phyloP scores from a whole-genome alignment of 2,329 filamentous ascomycete genomes.

The Chaetomiaceae sp. region DNA sequence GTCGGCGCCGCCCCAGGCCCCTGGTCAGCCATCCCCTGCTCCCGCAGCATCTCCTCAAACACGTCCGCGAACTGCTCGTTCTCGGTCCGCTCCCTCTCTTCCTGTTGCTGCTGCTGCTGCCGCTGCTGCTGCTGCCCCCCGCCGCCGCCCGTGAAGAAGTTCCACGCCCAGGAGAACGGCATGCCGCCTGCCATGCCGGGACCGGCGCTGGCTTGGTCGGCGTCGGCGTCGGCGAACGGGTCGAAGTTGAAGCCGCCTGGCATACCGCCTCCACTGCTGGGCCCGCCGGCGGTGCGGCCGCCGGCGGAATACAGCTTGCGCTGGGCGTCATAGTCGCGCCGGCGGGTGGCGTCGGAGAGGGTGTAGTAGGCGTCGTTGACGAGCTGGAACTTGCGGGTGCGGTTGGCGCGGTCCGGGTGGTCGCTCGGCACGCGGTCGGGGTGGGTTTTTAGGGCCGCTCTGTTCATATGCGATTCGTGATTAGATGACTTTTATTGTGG shows the following conservation, averaged over 20 bases:
- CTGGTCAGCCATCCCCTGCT: conserved; percentile 77
- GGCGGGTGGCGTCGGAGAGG: conserved; percentile 73
- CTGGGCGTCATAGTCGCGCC: conserved; percentile 79
- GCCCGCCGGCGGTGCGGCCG: too few species aligned
- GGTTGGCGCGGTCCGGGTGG: conserved; percentile 74
- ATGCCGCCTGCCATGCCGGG: conserved; percentile 29
- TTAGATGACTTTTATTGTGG: not conserved
- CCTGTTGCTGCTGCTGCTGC: conserved; percentile 30
- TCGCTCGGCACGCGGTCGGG: conserved; percentile 82
- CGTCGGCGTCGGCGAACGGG: conserved; percentile 46
- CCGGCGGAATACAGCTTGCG: conserved; percentile 47
- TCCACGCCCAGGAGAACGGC: conserved; percentile 75
- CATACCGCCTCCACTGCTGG: too few species aligned
- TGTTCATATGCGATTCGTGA: conserved; percentile 33
- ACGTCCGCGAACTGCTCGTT: conserved; percentile 82
- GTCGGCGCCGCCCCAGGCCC: conserved; percentile 56
- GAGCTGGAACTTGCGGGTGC: conserved; percentile 61
- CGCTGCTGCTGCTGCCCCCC: conserved; percentile 16
- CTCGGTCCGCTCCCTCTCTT: conserved; percentile 48
- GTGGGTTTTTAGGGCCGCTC: conserved; percentile 85
- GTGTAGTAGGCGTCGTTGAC: conserved; percentile 44
- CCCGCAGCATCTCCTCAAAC: conserved; percentile 85
- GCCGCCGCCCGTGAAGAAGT: conserved; percentile 46
- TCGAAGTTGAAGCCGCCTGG: conserved; percentile 34
- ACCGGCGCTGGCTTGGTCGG: conserved; percentile 35